Evolutionary conservation across 768 basidiomycete genomes (phyloP), one percentile per base, ranked within the genome.

Genomic region (Termitomyces sp.): DNA sequence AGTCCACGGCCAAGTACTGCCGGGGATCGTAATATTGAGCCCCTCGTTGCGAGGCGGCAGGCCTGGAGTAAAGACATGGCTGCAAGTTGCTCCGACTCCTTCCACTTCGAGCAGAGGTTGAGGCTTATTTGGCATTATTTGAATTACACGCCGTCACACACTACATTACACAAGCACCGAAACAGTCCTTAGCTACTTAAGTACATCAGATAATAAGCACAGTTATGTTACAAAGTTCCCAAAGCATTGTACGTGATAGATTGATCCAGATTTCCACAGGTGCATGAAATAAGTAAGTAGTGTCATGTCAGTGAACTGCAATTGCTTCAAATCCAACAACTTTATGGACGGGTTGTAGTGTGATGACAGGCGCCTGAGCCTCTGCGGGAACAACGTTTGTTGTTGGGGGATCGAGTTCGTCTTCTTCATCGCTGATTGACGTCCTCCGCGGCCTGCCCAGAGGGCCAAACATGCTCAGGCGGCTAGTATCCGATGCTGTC

Each of bases 391-490:
- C 71, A 42, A 71, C 68, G 53, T 77, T 75, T 1, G 70, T 66
- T 29, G 73, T 71, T 41, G 78, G 73, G 5, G 73, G 75, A 58
- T 80, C 82, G 57, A 77, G 65, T 56, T 82, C 75, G 35, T 82
- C 84, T 53, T 81, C 80, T 52, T 78, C 81, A 45, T 85, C 86
- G 62, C 86, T 87, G 61, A 87, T 87, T 2, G 83, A 80, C 23
- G 76, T 71, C 53, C 77, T 66, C 25, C 81, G 71, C 35, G 79
- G 69, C 53, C 81, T 78, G 37, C 81, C 81, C 12, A 82, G 62
- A 11, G 75, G 73, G 2, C 84, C 84, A 52, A 87, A 80, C 71
- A 88, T 82, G 62, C 86, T 88, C 61, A 86, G 76, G 2, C 85
- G 80, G 56, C 76, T 75, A 5, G 73, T 70, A 48, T 80, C 71